Evolutionary conservation across 2,329 filamentous ascomycete species (phyloP), one percentile per base, ranked within the genome.

Genomic region (Claviceps monticola): DNA sequence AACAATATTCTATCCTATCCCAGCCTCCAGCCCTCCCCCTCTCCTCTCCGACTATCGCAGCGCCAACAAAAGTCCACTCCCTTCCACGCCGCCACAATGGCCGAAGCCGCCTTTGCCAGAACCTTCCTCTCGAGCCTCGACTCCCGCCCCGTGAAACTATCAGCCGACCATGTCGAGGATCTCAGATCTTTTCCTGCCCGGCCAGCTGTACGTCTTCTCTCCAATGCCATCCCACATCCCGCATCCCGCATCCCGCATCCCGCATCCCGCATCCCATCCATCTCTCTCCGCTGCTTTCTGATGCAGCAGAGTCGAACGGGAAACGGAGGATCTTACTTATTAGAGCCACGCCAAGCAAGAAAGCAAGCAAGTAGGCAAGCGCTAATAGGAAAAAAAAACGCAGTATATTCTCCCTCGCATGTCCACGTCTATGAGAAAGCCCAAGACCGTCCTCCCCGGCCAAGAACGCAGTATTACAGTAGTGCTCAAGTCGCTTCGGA

Each of bases 121-220:
- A 76, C 80, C 36, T 96, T 95, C 68, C 82, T 98, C 59, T 74
- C 82, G 50, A 78, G 81, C 21, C 79, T 97, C 56, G 88, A 95
- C 69, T 79, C 82, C 55, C 82, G 84, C 48, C 85, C 89, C 7
- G 68, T 82, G 60, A 94, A 90, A 73, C 79, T 97, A 56, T 82
- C 84, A n/a, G 74, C 86, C 57, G 88, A 97, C 67, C 86, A 96
- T 80, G 83, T 94, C 67, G 87, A 91, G 68, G 88, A 96, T 64
- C 82, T 88, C 48, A 83, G 82, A 61, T 80, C 76, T 58, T 90
- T 91, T 65, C 85, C 87, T 23, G 73, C 85, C 26, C 81, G 86
- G 56, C 76, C 82, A 57, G 84, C 89, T 16, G 91, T 96, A 78
- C 38, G 63, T 58, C 4, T 26, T 6, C 42, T 6, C 42, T 4